phyloP scores from a whole-genome alignment of 257 asterid genomes.

The Nicotiana noctiflora region DNA sequence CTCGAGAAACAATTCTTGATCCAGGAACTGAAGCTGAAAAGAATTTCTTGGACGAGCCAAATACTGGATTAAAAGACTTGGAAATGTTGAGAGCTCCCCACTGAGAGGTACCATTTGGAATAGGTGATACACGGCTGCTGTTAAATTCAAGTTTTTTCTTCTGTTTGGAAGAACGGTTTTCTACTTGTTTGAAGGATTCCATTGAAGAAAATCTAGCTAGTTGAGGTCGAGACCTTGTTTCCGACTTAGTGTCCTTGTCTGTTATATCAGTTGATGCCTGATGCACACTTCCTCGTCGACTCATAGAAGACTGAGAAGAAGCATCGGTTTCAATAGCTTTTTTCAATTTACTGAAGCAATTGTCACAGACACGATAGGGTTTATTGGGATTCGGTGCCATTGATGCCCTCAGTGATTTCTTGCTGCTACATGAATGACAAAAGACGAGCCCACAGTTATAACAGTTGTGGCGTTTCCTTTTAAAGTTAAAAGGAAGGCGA shows the following conservation, averaged over 20 bases:
- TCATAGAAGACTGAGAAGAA: constrained; percentile 58
- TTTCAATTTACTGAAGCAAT: constrained; percentile 65
- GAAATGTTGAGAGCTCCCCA: constrained; percentile 78
- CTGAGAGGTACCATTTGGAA: constrained; percentile 85
- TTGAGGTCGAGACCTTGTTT: constrained; percentile 56
- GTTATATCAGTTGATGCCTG: constrained; percentile 42
- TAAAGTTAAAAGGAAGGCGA: constrained; percentile 77
- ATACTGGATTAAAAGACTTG: constrained; percentile 77
- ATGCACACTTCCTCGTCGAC: constrained; percentile 66
- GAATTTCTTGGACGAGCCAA: constrained; percentile 84
- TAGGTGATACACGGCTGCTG: constrained; percentile 91
- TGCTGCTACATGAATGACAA: constrained; percentile 91
- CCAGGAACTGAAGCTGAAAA: constrained; percentile 99
- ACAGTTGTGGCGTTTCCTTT: constrained; percentile 91
- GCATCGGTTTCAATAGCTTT: constrained; percentile 65
- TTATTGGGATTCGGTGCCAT: constrained; percentile 91
- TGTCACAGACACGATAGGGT: constrained; percentile 87
- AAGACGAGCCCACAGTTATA: constrained; percentile 89
- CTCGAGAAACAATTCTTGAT: constrained; percentile 96
- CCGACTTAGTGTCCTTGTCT: constrained; percentile 70
- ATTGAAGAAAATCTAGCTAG: constrained; percentile 76
- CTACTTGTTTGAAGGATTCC: constrained; percentile 83
- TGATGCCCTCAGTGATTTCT: constrained; percentile 84
- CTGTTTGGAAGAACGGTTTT: constrained; percentile 61
- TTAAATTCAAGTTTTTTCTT: constrained; percentile 78